Base-by-base conservation (phyloP, 2,329 filamentous ascomycete genomes). In the Alternaria postmessia region DNA sequence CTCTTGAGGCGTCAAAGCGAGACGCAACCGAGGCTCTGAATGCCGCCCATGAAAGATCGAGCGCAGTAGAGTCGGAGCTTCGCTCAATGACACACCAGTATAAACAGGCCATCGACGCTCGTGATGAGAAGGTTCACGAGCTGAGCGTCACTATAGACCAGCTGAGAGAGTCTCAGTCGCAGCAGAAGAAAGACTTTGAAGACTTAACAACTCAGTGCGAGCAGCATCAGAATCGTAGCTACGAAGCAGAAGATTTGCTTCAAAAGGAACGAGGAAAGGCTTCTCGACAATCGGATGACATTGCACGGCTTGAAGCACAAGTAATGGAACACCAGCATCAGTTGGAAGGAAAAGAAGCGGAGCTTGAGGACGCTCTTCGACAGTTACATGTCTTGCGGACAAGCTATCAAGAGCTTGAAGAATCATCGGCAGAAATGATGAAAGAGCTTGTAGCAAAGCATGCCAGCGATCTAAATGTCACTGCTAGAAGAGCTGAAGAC, bases 1-100 rank as follows among this genome's bases (percentile, higher is more conserved):
- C 81, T n/a, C 69, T 83, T n/a, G 73, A 77, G 12, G 66, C 78
- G 4, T 76, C 79, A 12, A 76, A 72, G 4, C 64, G 61, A 18
- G 62, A 74, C 22, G 79, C 76, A 4, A 70, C 78, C 8, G 71
- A 78, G 11, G 58, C 65, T 14, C 46, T 76, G 6, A 51, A 48
- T 16, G 55, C 65, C 36, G 55, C 68, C 66, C 49, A 68, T n/a
- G 67, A 75, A 44, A 59, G 60, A 0, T 68, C 66, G 43, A 61
- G 67, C n/a, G 48, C 49, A 8, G 73, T 72, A 58, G 81, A 86
- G 44, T 63, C 85, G 4, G 66, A 70, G 32, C 46, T 75, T 14
- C 72, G 57, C 30, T 73, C 74, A 4, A 67, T 58, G 1, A 63
- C 71, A 16, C 36, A 67, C 18, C 59, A 53, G 12, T 61, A 57